Base-by-base conservation (phyloP, 2,329 filamentous ascomycete genomes). In the Fusarium haematococcum region DNA sequence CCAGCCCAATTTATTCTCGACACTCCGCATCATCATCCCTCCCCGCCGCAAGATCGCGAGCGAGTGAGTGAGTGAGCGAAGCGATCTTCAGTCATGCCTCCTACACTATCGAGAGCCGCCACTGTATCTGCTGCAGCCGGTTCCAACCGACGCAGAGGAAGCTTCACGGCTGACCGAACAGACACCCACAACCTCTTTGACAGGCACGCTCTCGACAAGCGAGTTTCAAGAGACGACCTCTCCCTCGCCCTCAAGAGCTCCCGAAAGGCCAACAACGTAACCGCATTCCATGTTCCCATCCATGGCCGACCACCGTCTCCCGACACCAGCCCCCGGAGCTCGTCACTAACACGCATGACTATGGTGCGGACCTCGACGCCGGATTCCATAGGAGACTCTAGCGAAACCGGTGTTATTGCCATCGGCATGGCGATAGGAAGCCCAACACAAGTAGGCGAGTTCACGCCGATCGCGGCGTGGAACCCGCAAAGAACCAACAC, bases 401-500 rank as follows among this genome's bases (percentile, higher is more conserved):
- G 73, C 14, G 75, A 78, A 45, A 78, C 75, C 23, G 78, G 78
- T 13, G 72, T 81, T n/a, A 80, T 80, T 70, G 86, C 85, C 75
- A 95, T 95, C 70, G 93, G 93, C 11, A 91, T 95, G 87, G 93
- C 93, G 2, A 83, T 95, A 65, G 93, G 93, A 35, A 95, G 92
- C 77, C 93, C 93, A 27, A 84, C 86, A n/a, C 84, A 85, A 43
- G 81, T 83, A 18, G 83, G 84, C 37, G 68, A 72, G 37, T 64
- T 63, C 63, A 65, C 62, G 39, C 71, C 74, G 39, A 69, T 75
- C 50, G 69, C 75, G 23, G 79, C 80, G 37, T 82, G 80, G 75
- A 81, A 78, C 37, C 79, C 78, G 23, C 78, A 79, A 59, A 78
- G 78, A 59, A 77, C 75, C 13, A 76, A 78, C 58, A 77, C 75